These are phyloP conservation scores for Porodaedalea pini DNA, from an alignment of 1,284 basidiomycete genomes.

Conservation along the genomic window DNA sequence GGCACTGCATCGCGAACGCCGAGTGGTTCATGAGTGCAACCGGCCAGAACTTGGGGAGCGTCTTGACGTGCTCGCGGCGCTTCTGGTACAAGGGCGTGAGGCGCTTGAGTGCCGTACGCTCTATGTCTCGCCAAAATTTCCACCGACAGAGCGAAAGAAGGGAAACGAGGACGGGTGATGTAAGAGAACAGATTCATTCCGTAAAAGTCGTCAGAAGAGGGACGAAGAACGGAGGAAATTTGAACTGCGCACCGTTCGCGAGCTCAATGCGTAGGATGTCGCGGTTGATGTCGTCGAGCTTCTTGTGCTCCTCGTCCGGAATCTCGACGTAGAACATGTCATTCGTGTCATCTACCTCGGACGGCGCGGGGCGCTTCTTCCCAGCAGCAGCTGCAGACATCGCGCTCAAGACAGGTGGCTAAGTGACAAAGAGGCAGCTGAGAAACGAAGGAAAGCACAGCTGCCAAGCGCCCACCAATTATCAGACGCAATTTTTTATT, in stretches of 20 bases:
- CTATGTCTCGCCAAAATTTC: conserved; percentile 41
- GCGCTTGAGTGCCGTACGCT: conserved; percentile 56
- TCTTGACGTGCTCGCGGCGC: conserved; percentile 60
- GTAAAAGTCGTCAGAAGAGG: neutral
- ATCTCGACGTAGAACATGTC: conserved; percentile 64
- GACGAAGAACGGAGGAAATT: conserved; percentile 12
- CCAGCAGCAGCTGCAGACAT: conserved; percentile 32
- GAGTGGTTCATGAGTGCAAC: conserved; percentile 70
- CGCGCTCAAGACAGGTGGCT: neutral
- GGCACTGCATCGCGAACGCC: conserved; percentile 56
- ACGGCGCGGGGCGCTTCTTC: conserved; percentile 66
- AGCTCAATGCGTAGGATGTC: conserved; percentile 66
- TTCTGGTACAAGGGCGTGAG: conserved; percentile 61
- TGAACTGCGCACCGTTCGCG: conserved; percentile 55
- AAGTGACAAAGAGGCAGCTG: neutral
- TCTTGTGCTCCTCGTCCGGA: conserved; percentile 62
- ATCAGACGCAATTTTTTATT: neutral
- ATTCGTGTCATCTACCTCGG: conserved; percentile 67
- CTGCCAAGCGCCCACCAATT: neutral
- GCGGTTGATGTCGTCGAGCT: conserved; percentile 58
- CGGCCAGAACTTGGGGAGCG: conserved; percentile 74
- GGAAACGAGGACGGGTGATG: neutral
- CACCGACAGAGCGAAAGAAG: conserved; percentile 11
- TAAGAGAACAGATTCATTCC: neutral
- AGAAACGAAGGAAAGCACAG: neutral